Evolutionary conservation across 805 yeast species (phyloP).

Genomic region (Candida sakaeoensis): DNA sequence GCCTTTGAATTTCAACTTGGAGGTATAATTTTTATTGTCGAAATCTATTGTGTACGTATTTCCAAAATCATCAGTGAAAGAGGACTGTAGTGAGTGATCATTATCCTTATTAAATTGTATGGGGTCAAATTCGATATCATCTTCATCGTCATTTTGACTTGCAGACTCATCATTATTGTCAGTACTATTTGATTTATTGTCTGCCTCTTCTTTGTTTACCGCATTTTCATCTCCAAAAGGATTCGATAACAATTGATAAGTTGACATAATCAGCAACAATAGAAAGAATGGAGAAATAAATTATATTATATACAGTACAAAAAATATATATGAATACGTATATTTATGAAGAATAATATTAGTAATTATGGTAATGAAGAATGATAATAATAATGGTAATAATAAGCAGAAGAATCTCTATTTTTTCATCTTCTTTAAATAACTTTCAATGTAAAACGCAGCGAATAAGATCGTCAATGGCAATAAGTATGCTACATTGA

Average conservation of each 20-base stretch:
- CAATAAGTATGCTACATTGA: conserved; percentile 61
- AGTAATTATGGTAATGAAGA: background rate
- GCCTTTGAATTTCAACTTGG: conserved; percentile 33
- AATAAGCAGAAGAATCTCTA: too few species aligned
- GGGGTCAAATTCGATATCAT: conserved; percentile 15
- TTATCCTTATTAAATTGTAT: conserved; percentile 10
- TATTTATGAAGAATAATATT: background rate
- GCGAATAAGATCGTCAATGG: conserved; percentile 67
- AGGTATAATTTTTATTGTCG: conserved; percentile 30
- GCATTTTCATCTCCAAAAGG: background rate
- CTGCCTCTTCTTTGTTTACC: background rate
- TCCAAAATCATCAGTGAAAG: conserved; percentile 27
- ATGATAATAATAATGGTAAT: too few species aligned
- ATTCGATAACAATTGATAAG: background rate
- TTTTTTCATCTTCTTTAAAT: conserved; percentile 25
- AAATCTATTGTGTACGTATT: conserved; percentile 36
- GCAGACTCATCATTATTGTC: conserved; percentile 1
- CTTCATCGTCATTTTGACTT: background rate
- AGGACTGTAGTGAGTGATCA: conserved; percentile 4
- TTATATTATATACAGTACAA: background rate
- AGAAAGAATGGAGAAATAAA: background rate
- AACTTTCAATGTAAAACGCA: conserved; percentile 61
- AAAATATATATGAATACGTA: background rate
- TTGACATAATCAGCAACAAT: background rate
- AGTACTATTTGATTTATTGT: conserved; percentile 1